Evolutionary conservation across 1,139 yeast species (phyloP), one percentile per base, ranked within the genome.

Genomic region (Yamadazyma trypodendri): DNA sequence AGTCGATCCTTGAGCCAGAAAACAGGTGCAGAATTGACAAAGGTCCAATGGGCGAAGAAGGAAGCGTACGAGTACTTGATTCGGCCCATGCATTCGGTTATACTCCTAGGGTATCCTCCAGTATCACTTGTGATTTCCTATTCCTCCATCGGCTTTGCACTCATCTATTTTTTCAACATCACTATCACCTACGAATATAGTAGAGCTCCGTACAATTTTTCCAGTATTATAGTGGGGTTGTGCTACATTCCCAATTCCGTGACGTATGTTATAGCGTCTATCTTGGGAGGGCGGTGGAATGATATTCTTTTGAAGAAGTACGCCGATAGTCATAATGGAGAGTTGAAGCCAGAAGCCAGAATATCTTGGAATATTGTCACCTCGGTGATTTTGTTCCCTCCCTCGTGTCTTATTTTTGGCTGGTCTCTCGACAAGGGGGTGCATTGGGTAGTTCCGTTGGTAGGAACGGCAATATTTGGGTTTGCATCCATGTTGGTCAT

Each of bases 181-280:
- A 74, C 94, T 8, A 67, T 88, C 31, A 75, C 90, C 32, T 74
- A 77, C 51, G 72, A 72, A 41, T 88, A 81, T 57, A 64, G 85
- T 0, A 55, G 72, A 18, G 57, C 63, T 0, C 96, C 96, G 2
- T 88, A 88, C 60, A 74, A 79, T 48, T 87, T 84, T 65, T 64
- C 68, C 28, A 60, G 84, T 1, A 61, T 86, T 37, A 72, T 82
- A 41, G 74, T 83, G 37, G 96, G 96, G 32, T 65, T 88, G 29
- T 70, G 84, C 44, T 88, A 86, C 60, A 79, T 88, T 28, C 96
- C 96, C 28, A 86, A 87, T 57, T 85, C 95, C 0, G 75, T 85
- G 13, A 80, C 92, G 0, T 87, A 87, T 52, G 62, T 87, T 25
- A 49, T 82, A 32, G 92, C 94, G 0, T 81, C 92, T 2, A 60